Conservation (phyloP, 2,329 filamentous ascomycete species). For the Shiraia bambusicola region DNA sequence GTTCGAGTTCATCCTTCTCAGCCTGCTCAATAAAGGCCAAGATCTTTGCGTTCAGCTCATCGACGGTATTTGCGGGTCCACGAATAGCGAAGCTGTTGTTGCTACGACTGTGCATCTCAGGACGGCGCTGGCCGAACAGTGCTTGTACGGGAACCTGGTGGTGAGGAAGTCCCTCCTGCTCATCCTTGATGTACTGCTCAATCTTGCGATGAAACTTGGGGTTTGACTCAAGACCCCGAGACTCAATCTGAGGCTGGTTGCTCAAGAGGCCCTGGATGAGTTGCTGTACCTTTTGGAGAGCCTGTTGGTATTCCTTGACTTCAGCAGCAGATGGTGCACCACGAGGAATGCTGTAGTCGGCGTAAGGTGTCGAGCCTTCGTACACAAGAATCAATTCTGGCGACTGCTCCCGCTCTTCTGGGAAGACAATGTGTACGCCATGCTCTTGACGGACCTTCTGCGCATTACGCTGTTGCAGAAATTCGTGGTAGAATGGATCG, state of each 20-base stretch:
- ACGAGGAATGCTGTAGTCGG: conserved; percentile 57
- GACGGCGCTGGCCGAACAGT: conserved; percentile 49
- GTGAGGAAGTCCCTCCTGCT: conserved; percentile 53
- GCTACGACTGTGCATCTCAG: conserved; percentile 56
- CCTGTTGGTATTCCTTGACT: conserved; percentile 57
- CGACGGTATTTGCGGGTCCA: conserved; percentile 72
- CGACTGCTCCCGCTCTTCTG: conserved; percentile 60
- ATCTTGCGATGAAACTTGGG: conserved; percentile 66
- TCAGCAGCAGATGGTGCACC: conserved; percentile 59
- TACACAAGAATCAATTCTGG: conserved; percentile 72
- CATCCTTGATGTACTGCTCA: conserved; percentile 58
- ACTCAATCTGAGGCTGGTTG: conserved; percentile 57
- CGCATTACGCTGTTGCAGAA: conserved; percentile 66
- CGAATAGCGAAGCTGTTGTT: conserved; percentile 66
- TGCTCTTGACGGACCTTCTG: conserved; percentile 66
- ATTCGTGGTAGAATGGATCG: conserved; percentile 77
- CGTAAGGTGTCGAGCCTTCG: conserved; percentile 61
- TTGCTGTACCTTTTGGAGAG: conserved; percentile 60
- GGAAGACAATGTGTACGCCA: conserved; percentile 73
- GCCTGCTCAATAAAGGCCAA: conserved; percentile 80
- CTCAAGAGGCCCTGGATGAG: conserved; percentile 56
- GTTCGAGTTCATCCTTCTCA: conserved; percentile 89
- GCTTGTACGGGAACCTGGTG: conserved; percentile 60
- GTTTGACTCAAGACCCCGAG: conserved; percentile 56
- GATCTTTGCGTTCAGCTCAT: conserved; percentile 71